phyloP scores from a whole-genome alignment of 108 stramenopile genomes.

The Parietichytrium sp. region DNA sequence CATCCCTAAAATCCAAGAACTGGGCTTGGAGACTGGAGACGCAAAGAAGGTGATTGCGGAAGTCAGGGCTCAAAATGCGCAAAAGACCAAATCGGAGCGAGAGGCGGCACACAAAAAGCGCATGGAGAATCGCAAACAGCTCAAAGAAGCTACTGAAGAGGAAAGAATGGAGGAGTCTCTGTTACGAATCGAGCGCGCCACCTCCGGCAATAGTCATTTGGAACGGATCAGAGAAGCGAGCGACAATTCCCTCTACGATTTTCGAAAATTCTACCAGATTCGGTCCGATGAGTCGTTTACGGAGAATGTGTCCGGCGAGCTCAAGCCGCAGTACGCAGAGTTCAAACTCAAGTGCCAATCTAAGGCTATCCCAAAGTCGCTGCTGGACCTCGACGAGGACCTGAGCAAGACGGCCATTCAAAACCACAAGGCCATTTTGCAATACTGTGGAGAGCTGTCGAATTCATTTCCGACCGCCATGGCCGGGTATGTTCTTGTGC shows the following conservation, averaged over 20 bases:
- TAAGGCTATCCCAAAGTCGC: constrained; percentile 57
- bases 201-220: neutral
- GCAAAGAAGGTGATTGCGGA: constrained; percentile 47
- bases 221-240: constrained; percentile 47
- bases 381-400: constrained; percentile 59
- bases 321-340: constrained; percentile 60
- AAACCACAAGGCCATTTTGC: constrained; percentile 63
- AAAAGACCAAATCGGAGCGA: constrained; percentile 27
- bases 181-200: neutral
- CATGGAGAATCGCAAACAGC: constrained; percentile 34
- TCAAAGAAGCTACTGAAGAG: constrained; percentile 1
- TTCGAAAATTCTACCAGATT: constrained; percentile 57
- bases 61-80: constrained; percentile 21
- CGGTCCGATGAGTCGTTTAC: constrained; percentile 59
- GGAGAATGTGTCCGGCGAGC: constrained; percentile 46
- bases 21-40: constrained; percentile 56
- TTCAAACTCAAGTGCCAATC: constrained; percentile 59
- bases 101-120: constrained; percentile 19
- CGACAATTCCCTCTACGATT: constrained; percentile 52
- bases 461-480: constrained; percentile 68
- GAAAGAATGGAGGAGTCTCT: neutral
- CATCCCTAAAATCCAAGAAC: constrained; percentile 53
- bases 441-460: constrained; percentile 68
- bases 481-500: constrained; percentile 65
- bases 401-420: constrained; percentile 53